A percentile compares a stretch with the other conserved stretches of the same genome.
phyloP scores from a whole-genome alignment of 805 yeast genomes.

The Wickerhamiella azyma region DNA sequence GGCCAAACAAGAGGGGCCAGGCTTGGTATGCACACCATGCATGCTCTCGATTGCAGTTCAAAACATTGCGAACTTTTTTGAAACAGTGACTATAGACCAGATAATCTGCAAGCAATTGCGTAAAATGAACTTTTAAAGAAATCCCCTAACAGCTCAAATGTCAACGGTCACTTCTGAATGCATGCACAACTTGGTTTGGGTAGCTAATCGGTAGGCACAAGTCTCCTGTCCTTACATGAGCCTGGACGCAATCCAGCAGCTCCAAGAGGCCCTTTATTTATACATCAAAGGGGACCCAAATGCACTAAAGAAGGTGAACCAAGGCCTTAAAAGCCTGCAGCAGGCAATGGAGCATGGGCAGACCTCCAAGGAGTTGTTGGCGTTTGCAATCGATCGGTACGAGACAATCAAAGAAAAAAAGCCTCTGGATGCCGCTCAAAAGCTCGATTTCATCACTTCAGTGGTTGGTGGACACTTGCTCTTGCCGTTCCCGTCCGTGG shows the following conservation, averaged over 20 bases:
- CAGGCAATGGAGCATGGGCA: neutral
- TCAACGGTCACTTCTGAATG: no score
- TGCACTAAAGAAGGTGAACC: constrained; percentile 1
- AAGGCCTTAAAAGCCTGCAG: neutral
- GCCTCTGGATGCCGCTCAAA: constrained; percentile 12
- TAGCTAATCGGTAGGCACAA: neutral
- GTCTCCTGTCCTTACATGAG: neutral
- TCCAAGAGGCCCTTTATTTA: neutral
- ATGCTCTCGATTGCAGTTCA: no score
- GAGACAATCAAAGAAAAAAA: constrained; percentile 15
- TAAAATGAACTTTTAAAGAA: no score
- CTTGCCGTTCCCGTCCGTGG: constrained; percentile 16
- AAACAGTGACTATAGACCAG: no score
- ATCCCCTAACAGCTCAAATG: no score
- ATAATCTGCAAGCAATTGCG: no score
- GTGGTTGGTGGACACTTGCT: constrained; percentile 24
- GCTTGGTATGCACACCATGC: no score
- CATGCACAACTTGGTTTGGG: neutral
- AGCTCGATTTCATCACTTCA: constrained; percentile 24
- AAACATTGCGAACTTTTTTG: no score
- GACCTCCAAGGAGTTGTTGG: constrained; percentile 4
- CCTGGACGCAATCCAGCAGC: neutral
- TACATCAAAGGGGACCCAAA: constrained; percentile 1
- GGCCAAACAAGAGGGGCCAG: no score
- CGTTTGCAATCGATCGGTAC: constrained; percentile 11